Evolutionary conservation across 805 yeast genomes (phyloP).

Genomic region (Starmerella sp.): DNA sequence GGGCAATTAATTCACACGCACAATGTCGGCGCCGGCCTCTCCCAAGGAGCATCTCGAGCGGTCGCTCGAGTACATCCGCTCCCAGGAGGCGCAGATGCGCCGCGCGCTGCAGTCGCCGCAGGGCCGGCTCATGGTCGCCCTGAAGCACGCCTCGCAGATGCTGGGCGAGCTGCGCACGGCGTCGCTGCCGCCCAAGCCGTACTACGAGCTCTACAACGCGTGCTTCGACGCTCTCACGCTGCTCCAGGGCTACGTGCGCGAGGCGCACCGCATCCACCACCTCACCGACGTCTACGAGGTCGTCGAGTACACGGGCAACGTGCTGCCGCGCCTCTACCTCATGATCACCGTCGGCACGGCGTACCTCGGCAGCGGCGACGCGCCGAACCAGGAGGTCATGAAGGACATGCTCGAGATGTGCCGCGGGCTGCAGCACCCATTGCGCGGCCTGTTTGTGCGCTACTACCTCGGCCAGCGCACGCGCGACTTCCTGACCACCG

Average conservation of each 20-base stretch:
- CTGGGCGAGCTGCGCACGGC: conserved; percentile 72
- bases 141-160: conserved; percentile 75
- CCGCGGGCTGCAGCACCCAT: conserved; percentile 91
- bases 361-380: conserved; percentile 63
- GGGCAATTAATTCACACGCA: background rate
- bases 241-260: conserved; percentile 53
- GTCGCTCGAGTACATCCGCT: conserved; percentile 44
- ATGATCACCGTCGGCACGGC: conserved; percentile 94
- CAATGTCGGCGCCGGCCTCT: background rate
- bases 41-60: conserved; percentile 32
- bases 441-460: conserved; percentile 79
- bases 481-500: conserved; percentile 48
- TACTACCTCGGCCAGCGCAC: conserved; percentile 81
- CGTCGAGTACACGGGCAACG: conserved; percentile 87
- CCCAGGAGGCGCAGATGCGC: conserved; percentile 66
- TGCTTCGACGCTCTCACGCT: conserved; percentile 71
- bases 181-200: conserved; percentile 71
- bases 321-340: conserved; percentile 80
- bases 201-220: conserved; percentile 79
- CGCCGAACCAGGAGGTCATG: conserved; percentile 76
- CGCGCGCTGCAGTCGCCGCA: conserved; percentile 52
- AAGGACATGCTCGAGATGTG: conserved; percentile 98
- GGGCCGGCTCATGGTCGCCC: conserved; percentile 69
- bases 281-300: conserved; percentile 84
- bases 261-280: conserved; percentile 57